Evolutionary conservation across 2,329 filamentous ascomycete species (phyloP).

Genomic region (Zymoseptoria tritici): DNA sequence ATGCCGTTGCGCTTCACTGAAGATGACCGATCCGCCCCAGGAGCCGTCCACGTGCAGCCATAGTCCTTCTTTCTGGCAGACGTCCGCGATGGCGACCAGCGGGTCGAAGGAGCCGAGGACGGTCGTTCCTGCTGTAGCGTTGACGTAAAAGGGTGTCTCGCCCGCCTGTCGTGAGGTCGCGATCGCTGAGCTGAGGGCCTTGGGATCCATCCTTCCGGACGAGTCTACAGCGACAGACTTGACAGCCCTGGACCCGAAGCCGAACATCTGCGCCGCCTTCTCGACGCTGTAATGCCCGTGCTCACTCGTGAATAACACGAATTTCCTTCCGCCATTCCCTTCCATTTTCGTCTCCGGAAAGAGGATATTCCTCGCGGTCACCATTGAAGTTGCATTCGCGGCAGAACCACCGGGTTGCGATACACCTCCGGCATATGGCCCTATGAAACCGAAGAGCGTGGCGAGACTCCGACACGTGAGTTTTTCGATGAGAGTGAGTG

Average conservation of each 20-base stretch:
- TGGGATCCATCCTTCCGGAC: slow-evolving; percentile 62
- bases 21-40: slow-evolving; percentile 82
- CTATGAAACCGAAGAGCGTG: slow-evolving; percentile 65
- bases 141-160: slow-evolving; percentile 85
- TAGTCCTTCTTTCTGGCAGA: slow-evolving; percentile 64
- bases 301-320: slow-evolving; percentile 78
- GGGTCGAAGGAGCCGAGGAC: slow-evolving; percentile 86
- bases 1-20: slow-evolving; percentile 55
- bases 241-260: slow-evolving; percentile 69
- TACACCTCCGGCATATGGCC: slow-evolving; percentile 62
- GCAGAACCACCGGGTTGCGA: slow-evolving; percentile 73
- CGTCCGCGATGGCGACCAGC: slow-evolving; percentile 58
- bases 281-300: slow-evolving; percentile 94
- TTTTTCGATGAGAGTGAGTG: slow-evolving; percentile 81
- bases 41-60: slow-evolving; percentile 93
- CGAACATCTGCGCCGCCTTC: slow-evolving; percentile 86
- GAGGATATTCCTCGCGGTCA: slow-evolving; percentile 79
- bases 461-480: slow-evolving; percentile 67
- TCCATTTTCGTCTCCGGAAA: slow-evolving; percentile 68
- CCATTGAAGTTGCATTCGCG: slow-evolving; percentile 77
- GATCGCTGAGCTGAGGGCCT: slow-evolving; percentile 57
- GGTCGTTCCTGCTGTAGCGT: slow-evolving; percentile 90
- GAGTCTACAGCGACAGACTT: slow-evolving; percentile 67
- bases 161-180: slow-evolving; percentile 55
- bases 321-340: slow-evolving; percentile 59